phyloP scores from a whole-genome alignment of 257 asterid species.

The Primulina eburnea region DNA sequence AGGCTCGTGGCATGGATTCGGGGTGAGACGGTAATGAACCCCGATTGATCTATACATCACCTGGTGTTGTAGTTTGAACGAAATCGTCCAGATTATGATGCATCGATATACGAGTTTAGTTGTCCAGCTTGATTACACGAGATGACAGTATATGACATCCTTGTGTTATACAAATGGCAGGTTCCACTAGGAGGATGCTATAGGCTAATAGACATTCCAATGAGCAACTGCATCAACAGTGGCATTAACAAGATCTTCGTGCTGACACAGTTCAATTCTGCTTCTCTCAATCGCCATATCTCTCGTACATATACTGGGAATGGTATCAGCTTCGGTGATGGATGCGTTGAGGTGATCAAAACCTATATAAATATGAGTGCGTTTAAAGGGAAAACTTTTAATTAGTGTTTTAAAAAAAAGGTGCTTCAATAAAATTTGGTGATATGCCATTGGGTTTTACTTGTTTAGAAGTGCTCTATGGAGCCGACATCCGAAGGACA shows the following conservation, averaged over 20 bases:
- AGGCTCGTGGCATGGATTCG: neutral
- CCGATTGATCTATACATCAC: neutral
- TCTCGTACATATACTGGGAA: constrained; percentile 87
- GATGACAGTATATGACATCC: constrained; percentile 13
- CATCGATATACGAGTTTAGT: neutral
- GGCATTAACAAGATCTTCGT: constrained; percentile 91
- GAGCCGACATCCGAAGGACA: too few species aligned
- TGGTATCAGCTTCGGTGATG: constrained; percentile 87
- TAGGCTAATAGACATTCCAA: constrained; percentile 83
- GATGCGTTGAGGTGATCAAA: constrained; percentile 72
- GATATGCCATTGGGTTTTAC: neutral
- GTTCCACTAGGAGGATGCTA: constrained; percentile 97
- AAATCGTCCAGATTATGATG: neutral
- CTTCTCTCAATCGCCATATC: constrained; percentile 92
- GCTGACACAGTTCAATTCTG: constrained; percentile 89
- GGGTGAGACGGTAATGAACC: neutral
- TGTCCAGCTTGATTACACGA: neutral
- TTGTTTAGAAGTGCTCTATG: neutral
- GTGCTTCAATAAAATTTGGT: neutral
- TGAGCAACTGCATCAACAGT: constrained; percentile 98
- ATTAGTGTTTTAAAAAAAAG: neutral
- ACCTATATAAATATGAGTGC: neutral
- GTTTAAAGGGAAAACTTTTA: neutral
- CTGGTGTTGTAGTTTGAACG: neutral
- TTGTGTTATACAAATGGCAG: constrained; percentile 36